These are phyloP conservation scores for Phialocephala subalpina DNA, from an alignment of 2,329 filamentous ascomycete genomes.

Conservation along the genomic window DNA sequence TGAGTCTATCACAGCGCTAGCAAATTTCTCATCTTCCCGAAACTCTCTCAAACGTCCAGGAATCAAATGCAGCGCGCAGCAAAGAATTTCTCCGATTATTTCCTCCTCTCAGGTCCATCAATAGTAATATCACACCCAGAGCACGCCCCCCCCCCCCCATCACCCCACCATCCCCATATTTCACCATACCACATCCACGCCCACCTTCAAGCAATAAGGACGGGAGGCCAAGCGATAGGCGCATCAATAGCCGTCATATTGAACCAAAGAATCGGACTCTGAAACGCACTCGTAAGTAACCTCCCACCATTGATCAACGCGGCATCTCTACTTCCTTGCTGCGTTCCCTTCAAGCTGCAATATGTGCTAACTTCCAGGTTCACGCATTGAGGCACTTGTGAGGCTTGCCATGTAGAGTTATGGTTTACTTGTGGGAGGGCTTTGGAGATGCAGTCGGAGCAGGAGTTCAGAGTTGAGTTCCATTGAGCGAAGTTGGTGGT, in stretches of 20 bases:
- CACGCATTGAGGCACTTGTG: neutral
- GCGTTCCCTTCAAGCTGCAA: neutral
- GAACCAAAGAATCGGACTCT: neutral
- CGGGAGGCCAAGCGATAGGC: neutral
- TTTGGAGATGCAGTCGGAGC: neutral
- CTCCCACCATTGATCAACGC: neutral
- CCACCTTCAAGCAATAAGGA: neutral
- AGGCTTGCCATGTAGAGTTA: neutral
- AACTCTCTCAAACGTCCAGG: too few species aligned
- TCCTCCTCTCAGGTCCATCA: too few species aligned
- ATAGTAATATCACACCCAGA: too few species aligned
- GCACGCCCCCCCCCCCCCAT: neutral
- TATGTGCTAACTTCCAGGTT: neutral
- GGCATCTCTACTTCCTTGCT: neutral
- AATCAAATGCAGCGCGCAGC: too few species aligned
- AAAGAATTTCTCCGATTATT: too few species aligned
- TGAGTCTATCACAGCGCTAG: too few species aligned
- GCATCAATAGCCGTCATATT: neutral
- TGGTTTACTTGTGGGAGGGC: neutral
- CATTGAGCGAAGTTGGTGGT: neutral
- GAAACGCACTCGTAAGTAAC: neutral
- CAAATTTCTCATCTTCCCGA: too few species aligned
- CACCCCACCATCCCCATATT: too few species aligned
- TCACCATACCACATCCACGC: neutral
- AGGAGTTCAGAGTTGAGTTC: neutral